Evolutionary conservation across 495 filamentous ascomycete species (phyloP).

Genomic region (Hypoxylon lienhwacheense): DNA sequence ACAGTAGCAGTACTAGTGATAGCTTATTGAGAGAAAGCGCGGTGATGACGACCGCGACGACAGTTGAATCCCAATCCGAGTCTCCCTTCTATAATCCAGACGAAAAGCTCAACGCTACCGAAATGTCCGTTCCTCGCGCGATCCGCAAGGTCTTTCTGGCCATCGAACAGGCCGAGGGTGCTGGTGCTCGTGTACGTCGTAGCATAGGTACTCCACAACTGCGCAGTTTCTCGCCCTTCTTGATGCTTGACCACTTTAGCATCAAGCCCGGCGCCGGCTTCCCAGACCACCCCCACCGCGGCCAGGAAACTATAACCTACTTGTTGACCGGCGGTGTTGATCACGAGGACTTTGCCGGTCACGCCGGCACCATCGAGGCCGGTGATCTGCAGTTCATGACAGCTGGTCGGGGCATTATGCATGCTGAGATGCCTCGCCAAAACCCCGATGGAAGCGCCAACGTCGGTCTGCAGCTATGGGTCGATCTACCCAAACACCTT

Average conservation of each 20-base stretch:
- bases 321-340: constrained; percentile 80
- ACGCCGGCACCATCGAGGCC: constrained; percentile 78
- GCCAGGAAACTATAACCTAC: constrained; percentile 72
- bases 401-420: constrained; percentile 87
- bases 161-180: constrained; percentile 64
- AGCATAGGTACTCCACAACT: constrained; percentile 84
- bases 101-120: constrained; percentile 35
- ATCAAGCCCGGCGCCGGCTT: constrained; percentile 82
- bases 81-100: constrained; percentile 34
- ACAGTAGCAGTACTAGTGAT: constrained; percentile 3
- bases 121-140: constrained; percentile 70
- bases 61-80: constrained; percentile 16
- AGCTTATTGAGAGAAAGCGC: too few species aligned
- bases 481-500: constrained; percentile 78
- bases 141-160: constrained; percentile 84
- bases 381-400: constrained; percentile 99
- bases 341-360: constrained; percentile 94
- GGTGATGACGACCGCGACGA: constrained; percentile 11
- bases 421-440: constrained; percentile 92
- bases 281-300: constrained; percentile 65
- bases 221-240: constrained; percentile 87
- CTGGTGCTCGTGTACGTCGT: constrained; percentile 49
- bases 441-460: constrained; percentile 75
- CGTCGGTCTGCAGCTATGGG: constrained; percentile 92
- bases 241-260: constrained; percentile 96